phyloP scores from a whole-genome alignment of 805 yeast species.

The Nakazawaea wickerhamii region DNA sequence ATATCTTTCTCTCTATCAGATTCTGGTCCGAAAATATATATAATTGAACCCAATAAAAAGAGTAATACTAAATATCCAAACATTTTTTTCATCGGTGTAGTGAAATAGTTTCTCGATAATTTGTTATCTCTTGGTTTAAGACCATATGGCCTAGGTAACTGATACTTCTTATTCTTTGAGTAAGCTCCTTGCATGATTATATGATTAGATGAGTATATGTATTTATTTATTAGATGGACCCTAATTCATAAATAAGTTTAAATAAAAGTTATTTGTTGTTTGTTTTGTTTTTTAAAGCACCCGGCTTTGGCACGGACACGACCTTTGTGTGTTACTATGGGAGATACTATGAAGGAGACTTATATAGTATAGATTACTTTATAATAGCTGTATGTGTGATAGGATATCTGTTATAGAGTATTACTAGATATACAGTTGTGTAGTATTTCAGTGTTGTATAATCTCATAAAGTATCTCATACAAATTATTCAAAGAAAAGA shows the following conservation, averaged over 20 bases:
- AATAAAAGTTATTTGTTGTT: neutral
- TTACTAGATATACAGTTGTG: no score
- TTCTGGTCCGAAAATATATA: conserved; percentile 24
- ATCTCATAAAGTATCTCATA: no score
- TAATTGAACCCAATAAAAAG: conserved; percentile 25
- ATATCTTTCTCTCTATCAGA: conserved; percentile 17
- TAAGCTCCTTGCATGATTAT: conserved; percentile 27
- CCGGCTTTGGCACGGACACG: neutral
- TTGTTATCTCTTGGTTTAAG: conserved; percentile 24
- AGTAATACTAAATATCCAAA: conserved; percentile 32
- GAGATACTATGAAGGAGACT: no score
- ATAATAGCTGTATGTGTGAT: no score
- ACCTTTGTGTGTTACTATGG: no score
- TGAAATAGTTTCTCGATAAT: conserved; percentile 25
- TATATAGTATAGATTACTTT: no score
- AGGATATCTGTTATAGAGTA: no score
- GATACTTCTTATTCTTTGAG: conserved; percentile 21
- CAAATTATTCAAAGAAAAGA: neutral
- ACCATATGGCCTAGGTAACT: conserved; percentile 39
- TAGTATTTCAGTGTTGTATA: no score
- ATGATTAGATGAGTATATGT: neutral
- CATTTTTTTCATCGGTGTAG: conserved; percentile 45
- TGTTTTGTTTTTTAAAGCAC: neutral
- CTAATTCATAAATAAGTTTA: no score
- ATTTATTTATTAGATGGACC: neutral